A percentile compares a stretch with the other conserved stretches of the same genome.
phyloP scores from a whole-genome alignment of 768 basidiomycete genomes.

The Tylopilus intermedius region DNA sequence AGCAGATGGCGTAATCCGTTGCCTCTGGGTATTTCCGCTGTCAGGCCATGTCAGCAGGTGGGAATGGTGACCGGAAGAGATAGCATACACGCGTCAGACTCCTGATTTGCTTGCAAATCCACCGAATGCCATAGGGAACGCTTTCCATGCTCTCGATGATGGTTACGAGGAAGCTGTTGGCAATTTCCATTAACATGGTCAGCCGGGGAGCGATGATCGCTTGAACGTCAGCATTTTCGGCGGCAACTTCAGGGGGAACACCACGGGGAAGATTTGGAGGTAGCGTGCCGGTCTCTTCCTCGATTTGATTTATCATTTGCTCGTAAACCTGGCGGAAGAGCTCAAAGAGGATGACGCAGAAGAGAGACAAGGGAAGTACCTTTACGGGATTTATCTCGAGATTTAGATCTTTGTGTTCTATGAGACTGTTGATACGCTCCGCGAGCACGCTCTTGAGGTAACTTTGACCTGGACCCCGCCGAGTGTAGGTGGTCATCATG shows the following conservation, averaged over 20 bases:
- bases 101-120: slow-evolving; percentile 99
- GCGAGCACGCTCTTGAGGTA: slow-evolving; percentile 97
- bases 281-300: slow-evolving; percentile 91
- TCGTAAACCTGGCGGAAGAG: slow-evolving; percentile 78
- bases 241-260: slow-evolving; percentile 90
- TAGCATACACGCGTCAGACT: slow-evolving; percentile 83
- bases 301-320: slow-evolving; percentile 98
- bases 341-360: background rate
- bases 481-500: slow-evolving; percentile 99
- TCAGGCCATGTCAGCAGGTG: slow-evolving; percentile 8
- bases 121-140: slow-evolving; percentile 97
- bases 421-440: slow-evolving; percentile 96
- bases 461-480: slow-evolving; percentile 96
- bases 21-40: slow-evolving; percentile 99
- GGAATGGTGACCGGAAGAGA: background rate
- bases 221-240: slow-evolving; percentile 92
- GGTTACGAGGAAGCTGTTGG: slow-evolving; percentile 93
- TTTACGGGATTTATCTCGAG: slow-evolving; percentile 99
- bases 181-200: slow-evolving; percentile 99
- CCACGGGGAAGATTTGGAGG: slow-evolving; percentile 90
- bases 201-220: slow-evolving; percentile 95
- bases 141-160: slow-evolving; percentile 99
- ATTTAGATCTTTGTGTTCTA: slow-evolving; percentile 99
- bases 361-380: slow-evolving; percentile 37
- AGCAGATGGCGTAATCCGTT: slow-evolving; percentile 96